Base-by-base conservation (phyloP, 2,329 filamentous ascomycete genomes). In the Anthostomella pinea region DNA sequence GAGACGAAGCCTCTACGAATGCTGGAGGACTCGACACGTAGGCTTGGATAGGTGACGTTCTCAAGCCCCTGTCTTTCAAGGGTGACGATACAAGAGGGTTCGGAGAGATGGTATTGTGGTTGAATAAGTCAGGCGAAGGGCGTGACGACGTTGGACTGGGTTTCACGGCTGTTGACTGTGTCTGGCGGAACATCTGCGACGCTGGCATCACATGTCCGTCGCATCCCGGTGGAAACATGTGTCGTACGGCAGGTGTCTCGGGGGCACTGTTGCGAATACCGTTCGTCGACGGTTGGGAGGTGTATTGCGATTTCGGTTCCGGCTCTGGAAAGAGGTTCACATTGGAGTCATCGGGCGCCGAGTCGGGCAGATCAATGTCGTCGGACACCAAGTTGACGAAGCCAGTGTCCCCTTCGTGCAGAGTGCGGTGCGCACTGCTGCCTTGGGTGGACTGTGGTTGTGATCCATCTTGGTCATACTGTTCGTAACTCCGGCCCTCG, bases 71-170 rank as follows among this genome's bases (percentile, higher is more conserved):
- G 22, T 70, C 63, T 50, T 75, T 76, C 2, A 76, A 52, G 0
- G 75, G 73, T 2, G 75, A 79, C 0, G 62, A 67, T 2, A 58
- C 45, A 26, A 64, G 52, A 2, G 60, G 56, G 27, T 70, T 70
- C 1, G 72, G 65, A 3, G 73, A 75, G 4, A 71, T 68, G 1
- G 63, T 59, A 33, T 72, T 64, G 16, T 63, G 55, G 10, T 50
- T 49, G 8, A 73, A 67, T 4, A 69, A 48, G 26, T 68, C 60
- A 0, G 75, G 75, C 1, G 76, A 80, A 0, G 76, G 76, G 8
- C 75, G 65, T 1, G 75, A 79, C 2, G 74, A 79, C 0, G 75
- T 79, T 14, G 76, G 76, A 39, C 74, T 79, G 29, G 63, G 56
- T 16, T 61, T 64, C 48, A 66, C 73, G 2, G 75, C 77, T 2